Evolutionary conservation across 768 basidiomycete genomes (phyloP), one percentile per base, ranked within the genome.

Genomic region (Lactifluus subvellereus): DNA sequence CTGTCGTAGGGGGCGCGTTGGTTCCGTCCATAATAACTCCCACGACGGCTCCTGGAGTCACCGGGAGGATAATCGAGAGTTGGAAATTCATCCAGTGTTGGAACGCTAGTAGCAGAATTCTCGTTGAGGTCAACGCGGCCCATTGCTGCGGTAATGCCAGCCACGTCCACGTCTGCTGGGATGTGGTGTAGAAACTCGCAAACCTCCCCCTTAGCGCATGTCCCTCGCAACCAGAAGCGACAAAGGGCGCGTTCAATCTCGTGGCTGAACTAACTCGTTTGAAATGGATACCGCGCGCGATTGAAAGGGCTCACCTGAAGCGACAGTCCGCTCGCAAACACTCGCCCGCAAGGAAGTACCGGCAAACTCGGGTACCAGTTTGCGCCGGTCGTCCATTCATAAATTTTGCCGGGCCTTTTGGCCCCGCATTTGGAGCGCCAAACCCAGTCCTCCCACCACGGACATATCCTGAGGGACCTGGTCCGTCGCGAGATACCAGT

Each of bases 211-310:
- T 99, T 99, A 35, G 95, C 92, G 71, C 97, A 99, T 50, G 94
- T 94, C 6, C 96, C 96, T 55, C 95, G 84, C 35, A 99, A 82
- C 97, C 97, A 99, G 78, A 99, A 99, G 40, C 97, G 88, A 76
- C 91, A 94, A 22, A 98, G 74, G 1, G 95, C 95, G 47, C 95
- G 84, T 73, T 98, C 95, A 4, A 97, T 82, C 70, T 98, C 95
- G 72, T 97, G 95, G 69, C 95, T 97, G 68, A 59, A 58, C 54
- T 59, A 45, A 57, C 57, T 62, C 32, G 66, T 64, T 56, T 59
- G 22, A 55, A 49, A 56, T 16, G 57, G 20, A 57, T 30, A 54
- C 48, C 42, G 60, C 27, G 3, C 13, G 3, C 13, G 62, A 57
- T 4, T 51, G 27, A 27, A 20, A 51, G 32, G 47, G 71, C 84